Base-by-base conservation (phyloP, 495 filamentous ascomycete genomes). In the Oidiodendron maius region DNA sequence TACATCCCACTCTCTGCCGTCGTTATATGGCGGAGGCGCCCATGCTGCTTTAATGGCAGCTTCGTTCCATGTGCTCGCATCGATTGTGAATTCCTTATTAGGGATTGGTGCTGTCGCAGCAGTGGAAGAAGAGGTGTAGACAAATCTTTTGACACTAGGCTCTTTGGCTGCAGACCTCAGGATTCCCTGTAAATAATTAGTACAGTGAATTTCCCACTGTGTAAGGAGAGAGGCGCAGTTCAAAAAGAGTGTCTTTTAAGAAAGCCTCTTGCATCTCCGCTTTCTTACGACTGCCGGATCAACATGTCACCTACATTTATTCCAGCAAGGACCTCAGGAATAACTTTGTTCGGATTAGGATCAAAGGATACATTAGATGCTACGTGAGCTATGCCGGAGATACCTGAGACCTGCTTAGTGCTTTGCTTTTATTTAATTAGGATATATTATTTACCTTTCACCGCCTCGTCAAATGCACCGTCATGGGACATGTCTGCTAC, bases 71-170 rank as follows among this genome's bases (percentile, higher is more conserved):
- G 66, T 66, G 9, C 73, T 64, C 1, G 36, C 36, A 20, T 56
- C 60, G 25, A 78, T 59, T 28, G 5, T 20, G n/a, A 55, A 45
- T n/a, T 24, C 13, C 13, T 50, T 50, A 39, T 65, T 64, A 5
- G 55, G 59, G 12, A 49, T 53, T 0, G 66, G 64, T 18, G 56
- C 37, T 17, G 56, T 40, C 11, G 69, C 63, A 0, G 79, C 70
- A 0, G 55, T 55, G 1, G 68, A 72, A 0, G 74, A 80, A n/a
- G 72, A 77, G 1, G 71, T 76, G 45, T 67, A 64, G 2, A 82
- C 78, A 32, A 82, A 63, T 1, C 71, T 59, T 50, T 73, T 72
- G 13, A 83, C 62, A 3, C 60, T 58, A 0, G 66, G 59, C 17
- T 71, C 57, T 24, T 62, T 62, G 0, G 65, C 55, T 1, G 81